Evolutionary conservation across 1,284 basidiomycete species (phyloP).

Genomic region (Caloboletus firmus): DNA sequence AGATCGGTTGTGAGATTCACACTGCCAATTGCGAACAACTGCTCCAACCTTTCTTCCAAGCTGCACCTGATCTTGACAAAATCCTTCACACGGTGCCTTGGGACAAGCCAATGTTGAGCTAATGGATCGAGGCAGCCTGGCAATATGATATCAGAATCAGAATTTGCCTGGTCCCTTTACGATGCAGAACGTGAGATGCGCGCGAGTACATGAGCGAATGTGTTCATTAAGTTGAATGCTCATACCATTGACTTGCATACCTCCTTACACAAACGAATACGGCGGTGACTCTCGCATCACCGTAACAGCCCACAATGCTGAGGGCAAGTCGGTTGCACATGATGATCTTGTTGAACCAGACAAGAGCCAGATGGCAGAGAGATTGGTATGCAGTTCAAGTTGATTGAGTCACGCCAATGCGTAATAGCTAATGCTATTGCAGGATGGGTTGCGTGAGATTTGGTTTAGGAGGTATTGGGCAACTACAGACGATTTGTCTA

Average conservation of each 20-base stretch:
- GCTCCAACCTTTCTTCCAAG: background rate
- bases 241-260: background rate
- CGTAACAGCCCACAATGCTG: constrained; percentile 47
- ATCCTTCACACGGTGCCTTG: background rate
- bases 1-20: background rate
- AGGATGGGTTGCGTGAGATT: too few relatives aligned
- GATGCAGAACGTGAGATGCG: background rate
- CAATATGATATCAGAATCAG: background rate
- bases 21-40: constrained; percentile 1
- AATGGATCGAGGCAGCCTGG: background rate
- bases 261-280: background rate
- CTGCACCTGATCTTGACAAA: background rate
- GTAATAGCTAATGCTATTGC: too few relatives aligned
- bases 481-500: too few relatives aligned
- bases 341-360: constrained; percentile 32
- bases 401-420: too few relatives aligned
- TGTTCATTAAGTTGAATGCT: background rate
- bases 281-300: background rate
- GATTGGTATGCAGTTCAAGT: background rate
- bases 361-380: too few relatives aligned
- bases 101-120: background rate
- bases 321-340: constrained; percentile 39
- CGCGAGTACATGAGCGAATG: background rate
- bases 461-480: too few relatives aligned
- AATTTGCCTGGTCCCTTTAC: background rate